Conservation (phyloP, 1,139 yeast species). For the Suhomyces ambrosiae region DNA sequence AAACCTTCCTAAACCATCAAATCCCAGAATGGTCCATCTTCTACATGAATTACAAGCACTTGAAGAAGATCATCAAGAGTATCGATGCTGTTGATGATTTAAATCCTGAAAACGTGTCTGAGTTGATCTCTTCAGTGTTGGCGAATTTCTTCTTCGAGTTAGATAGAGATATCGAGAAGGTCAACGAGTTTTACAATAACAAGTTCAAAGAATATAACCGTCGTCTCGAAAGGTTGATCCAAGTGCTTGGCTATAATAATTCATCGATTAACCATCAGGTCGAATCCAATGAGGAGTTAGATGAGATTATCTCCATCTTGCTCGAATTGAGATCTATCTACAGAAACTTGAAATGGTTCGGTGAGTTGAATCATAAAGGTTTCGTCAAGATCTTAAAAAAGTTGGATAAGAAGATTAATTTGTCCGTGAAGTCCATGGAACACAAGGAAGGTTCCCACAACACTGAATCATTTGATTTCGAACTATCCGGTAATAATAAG, state of each 20-base stretch:
- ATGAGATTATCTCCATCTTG: conserved; percentile 74
- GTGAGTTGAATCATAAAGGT: conserved; percentile 90
- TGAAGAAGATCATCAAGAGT: conserved; percentile 76
- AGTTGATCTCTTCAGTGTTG: conserved; percentile 34
- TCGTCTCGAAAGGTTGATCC: conserved; percentile 55
- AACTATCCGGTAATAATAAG: conserved; percentile 62
- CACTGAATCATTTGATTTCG: conserved; percentile 13
- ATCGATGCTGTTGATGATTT: conserved; percentile 40
- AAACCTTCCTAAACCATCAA: conserved; percentile 77
- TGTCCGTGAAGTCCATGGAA: conserved; percentile 20
- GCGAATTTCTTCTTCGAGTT: conserved; percentile 76
- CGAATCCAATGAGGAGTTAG: conserved; percentile 63
- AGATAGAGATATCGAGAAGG: conserved; percentile 81
- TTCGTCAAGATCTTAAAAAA: conserved; percentile 87
- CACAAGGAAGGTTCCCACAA: conserved; percentile 18
- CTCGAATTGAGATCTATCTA: conserved; percentile 77
- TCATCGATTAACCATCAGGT: conserved; percentile 31
- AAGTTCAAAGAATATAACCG: conserved; percentile 76
- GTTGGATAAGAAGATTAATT: conserved; percentile 72
- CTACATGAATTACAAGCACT: conserved; percentile 82
- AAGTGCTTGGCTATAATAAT: conserved; percentile 32
- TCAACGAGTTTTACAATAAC: conserved; percentile 73
- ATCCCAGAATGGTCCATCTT: conserved; percentile 89
- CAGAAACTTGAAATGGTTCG: conserved; percentile 88
- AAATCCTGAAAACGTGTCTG: conserved; percentile 22